Base-by-base conservation (phyloP, 2,329 filamentous ascomycete species). In the Alternaria brassicicola region DNA sequence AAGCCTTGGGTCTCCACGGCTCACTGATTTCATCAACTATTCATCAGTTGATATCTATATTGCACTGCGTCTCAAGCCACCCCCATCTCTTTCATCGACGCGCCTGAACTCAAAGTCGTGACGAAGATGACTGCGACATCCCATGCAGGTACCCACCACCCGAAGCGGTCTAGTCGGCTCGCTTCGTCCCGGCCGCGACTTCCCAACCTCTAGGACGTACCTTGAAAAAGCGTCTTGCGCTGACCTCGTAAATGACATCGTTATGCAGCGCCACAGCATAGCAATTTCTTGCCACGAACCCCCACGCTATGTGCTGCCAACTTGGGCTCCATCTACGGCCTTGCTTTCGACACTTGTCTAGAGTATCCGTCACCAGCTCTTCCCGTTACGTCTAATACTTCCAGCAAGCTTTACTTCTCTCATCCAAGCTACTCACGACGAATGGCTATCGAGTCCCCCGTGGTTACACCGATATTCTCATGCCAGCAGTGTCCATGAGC, bases 121-220 rank as follows among this genome's bases (percentile, higher is more conserved):
- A 58, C 55, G 55, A 49, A 49, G 38, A 33, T 21, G 55, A 58
- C 51, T 49, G 15, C 23, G 23, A 36, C 6, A 28, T n/a, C 39
- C 43, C 51, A 55, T 58, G 55, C 45, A 42, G 35, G 33, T 15
- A 41, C 23, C 19, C n/a, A n/a, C 21, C 19, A 38, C 51, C 23
- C 4, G 25, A 57, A 43, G 17, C 8, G 10, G 30, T 23, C n/a
- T 55, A 58, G 55, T 19, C 21, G n/a, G 8, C 43, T 58, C 55
- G 55, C 55, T 55, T 58, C 55, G 45, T 48, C 45, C 55, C 55
- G 55, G 36, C 38, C 31, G 35, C 28, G 33, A 17, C 26, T 28
- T 33, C 35, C 26, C 43, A 47, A 35, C 33, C 19, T 17, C 43
- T 19, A 54, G 52, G 52, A 19, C 33, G 26, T 25, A 39, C 42